These are phyloP conservation scores for Eimeria acervulina DNA, from an alignment of 169 alveolate genomes.

Conservation along the genomic window DNA sequence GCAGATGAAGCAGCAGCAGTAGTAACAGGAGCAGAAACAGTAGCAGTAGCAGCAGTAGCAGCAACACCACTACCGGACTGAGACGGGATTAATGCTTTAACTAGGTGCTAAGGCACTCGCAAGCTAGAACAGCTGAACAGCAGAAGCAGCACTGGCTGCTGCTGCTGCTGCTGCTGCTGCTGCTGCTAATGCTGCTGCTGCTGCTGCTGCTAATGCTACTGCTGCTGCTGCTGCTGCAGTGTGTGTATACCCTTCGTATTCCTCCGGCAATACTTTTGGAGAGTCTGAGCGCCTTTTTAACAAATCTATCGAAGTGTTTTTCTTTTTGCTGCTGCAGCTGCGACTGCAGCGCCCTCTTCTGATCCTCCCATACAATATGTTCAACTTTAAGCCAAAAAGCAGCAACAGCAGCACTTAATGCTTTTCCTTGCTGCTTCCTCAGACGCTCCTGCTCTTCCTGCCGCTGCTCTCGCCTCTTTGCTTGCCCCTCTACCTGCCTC, in stretches of 20 bases:
- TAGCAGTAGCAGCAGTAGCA: too few species aligned
- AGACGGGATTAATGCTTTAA: too few species aligned
- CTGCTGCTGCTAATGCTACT: too few species aligned
- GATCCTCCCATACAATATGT: constrained; percentile 74
- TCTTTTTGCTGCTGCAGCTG: constrained; percentile 79
- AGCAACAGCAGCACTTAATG: constrained; percentile 19
- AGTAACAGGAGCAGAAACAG: too few species aligned
- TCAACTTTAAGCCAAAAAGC: constrained; percentile 70
- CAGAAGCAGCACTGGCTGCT: too few species aligned
- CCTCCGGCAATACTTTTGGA: constrained; percentile 29
- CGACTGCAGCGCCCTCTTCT: constrained; percentile 67
- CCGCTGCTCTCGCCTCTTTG: constrained; percentile 42
- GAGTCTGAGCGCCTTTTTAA: constrained; percentile 26
- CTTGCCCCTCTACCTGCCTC: constrained; percentile 29
- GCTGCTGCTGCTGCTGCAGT: too few species aligned
- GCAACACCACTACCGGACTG: too few species aligned
- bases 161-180: too few species aligned
- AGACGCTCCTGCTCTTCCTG: constrained; percentile 43
- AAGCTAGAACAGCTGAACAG: too few species aligned
- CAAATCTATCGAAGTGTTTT: constrained; percentile 66
- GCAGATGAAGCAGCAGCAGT: background rate
- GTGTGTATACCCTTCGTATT: constrained; percentile 12
- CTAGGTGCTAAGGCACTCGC: too few species aligned
- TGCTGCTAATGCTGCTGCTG: too few species aligned
- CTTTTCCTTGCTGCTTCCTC: constrained; percentile 67